These are phyloP conservation scores for Nitzschia sp. DNA, from an alignment of 108 stramenopile genomes.

Conservation along the genomic window DNA sequence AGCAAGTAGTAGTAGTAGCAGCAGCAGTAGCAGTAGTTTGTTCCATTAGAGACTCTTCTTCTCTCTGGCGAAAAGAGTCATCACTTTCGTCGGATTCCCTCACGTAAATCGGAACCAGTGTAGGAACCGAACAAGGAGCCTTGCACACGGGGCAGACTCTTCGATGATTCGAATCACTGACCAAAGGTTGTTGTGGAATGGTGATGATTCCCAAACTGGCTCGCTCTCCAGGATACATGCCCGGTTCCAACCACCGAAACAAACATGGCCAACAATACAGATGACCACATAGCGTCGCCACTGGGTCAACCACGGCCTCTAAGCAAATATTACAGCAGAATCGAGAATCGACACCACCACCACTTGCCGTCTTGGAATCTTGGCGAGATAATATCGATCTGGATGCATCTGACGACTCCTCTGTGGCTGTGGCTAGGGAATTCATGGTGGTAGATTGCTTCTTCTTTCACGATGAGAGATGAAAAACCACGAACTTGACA, in stretches of 20 bases:
- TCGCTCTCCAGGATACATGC: conserved; percentile 57
- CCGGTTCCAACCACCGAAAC: conserved; percentile 74
- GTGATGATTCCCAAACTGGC: conserved; percentile 28
- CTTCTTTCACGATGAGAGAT: too few relatives aligned
- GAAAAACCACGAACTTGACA: too few relatives aligned
- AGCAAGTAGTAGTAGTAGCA: not conserved
- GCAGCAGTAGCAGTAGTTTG: not conserved
- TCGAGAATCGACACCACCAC: conserved; percentile 44
- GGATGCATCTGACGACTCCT: not conserved
- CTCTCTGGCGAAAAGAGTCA: not conserved
- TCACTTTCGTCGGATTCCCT: conserved; percentile 30
- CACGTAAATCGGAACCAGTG: conserved; percentile 81
- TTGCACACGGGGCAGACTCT: conserved; percentile 87
- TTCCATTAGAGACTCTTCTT: not conserved
- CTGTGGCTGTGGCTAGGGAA: too few relatives aligned
- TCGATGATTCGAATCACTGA: conserved; percentile 33
- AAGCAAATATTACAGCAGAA: conserved; percentile 91
- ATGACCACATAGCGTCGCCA: conserved; percentile 88
- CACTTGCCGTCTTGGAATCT: not conserved
- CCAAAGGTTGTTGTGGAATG: not conserved
- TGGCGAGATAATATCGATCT: not conserved
- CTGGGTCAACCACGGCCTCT: conserved; percentile 76
- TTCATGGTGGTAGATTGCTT: too few relatives aligned
- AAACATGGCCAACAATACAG: conserved; percentile 92
- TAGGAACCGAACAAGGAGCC: conserved; percentile 61